Conservation (phyloP, 2,329 filamentous ascomycete species). For the Cladosporium cucumerinum region DNA sequence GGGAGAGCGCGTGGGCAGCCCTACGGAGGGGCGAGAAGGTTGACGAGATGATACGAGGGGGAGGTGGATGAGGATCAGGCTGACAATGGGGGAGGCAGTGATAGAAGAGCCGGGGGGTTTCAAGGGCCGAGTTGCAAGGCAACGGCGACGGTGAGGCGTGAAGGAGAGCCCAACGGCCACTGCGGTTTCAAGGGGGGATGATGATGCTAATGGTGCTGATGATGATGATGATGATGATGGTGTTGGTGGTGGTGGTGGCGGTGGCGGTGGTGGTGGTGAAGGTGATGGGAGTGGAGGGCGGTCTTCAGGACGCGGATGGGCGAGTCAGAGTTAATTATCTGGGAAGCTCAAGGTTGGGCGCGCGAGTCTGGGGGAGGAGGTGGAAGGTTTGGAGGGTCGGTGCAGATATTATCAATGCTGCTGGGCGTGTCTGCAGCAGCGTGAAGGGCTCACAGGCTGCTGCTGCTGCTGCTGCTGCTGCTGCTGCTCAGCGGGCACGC, state of each 20-base stretch:
- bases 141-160: neutral
- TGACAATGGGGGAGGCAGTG: neutral
- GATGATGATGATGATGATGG: neutral
- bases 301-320: slow-evolving; percentile 7
- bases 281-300: neutral
- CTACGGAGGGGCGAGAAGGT: slow-evolving; percentile 15
- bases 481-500: no score
- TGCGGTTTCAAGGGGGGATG: neutral
- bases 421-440: slow-evolving; percentile 5
- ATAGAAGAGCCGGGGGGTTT: neutral
- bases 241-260: no score
- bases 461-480: no score
- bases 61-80: neutral
- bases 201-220: no score
- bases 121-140: neutral
- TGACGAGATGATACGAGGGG: neutral
- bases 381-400: slow-evolving; percentile 6
- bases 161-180: neutral
- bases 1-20: slow-evolving; percentile 12
- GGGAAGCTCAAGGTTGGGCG: slow-evolving; percentile 16
- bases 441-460: neutral
- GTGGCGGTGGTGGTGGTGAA: no score
- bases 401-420: slow-evolving; percentile 16
- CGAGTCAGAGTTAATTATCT: slow-evolving; percentile 12
- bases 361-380: slow-evolving; percentile 12